phyloP scores from a whole-genome alignment of 352 stramenopile species.

The Phytophthora pinifolia region DNA sequence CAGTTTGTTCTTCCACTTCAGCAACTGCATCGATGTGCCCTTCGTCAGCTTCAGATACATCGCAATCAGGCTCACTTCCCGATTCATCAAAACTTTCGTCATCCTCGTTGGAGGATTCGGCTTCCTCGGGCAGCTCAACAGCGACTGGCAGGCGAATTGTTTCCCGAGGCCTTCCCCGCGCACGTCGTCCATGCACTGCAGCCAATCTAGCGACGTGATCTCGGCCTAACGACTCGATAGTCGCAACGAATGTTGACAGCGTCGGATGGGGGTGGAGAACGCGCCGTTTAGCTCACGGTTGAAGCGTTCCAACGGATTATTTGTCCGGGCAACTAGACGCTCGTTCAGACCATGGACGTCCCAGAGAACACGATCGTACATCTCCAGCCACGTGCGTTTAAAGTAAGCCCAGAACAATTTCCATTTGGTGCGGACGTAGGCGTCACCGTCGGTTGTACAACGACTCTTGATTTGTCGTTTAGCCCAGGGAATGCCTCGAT shows the following conservation, averaged over 20 bases:
- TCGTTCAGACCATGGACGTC: not conserved
- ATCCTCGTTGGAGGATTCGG: not conserved
- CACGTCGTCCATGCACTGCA: not conserved
- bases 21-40: too few relatives aligned
- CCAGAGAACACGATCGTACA: not conserved
- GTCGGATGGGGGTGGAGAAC: not conserved
- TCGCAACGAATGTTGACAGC: not conserved
- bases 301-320: slow-evolving; percentile 1
- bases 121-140: slow-evolving; percentile 1
- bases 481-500: not conserved
- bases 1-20: too few relatives aligned
- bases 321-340: not conserved
- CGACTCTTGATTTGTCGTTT: not conserved
- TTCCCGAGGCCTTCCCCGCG: not conserved
- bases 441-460: not conserved
- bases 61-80: too few relatives aligned
- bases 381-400: not conserved
- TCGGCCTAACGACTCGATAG: not conserved
- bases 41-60: too few relatives aligned
- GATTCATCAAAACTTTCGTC: not conserved
- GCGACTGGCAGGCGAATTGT: not conserved
- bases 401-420: slow-evolving; percentile 1
- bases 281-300: not conserved
- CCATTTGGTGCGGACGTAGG: not conserved
- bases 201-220: not conserved